Conservation (phyloP, 768 basidiomycete genomes). For the Pleurotus giganteus region DNA sequence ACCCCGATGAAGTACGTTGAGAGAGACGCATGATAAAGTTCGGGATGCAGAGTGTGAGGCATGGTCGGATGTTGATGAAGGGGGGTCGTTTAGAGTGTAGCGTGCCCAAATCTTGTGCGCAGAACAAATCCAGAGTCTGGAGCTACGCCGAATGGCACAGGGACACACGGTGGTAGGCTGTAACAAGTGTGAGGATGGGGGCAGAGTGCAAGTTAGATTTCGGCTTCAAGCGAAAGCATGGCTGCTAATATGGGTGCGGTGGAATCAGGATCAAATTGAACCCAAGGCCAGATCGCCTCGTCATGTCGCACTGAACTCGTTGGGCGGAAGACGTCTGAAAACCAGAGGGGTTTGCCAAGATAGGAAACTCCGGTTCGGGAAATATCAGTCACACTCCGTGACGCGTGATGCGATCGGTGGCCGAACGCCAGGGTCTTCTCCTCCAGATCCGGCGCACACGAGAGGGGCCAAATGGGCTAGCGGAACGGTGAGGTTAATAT, state of each 20-base stretch:
- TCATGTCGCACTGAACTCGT: neutral
- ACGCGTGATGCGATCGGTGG: neutral
- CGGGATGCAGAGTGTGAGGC: slow-evolving; percentile 23
- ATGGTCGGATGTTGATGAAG: slow-evolving; percentile 15
- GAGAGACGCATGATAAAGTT: slow-evolving; percentile 52
- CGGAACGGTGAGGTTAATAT: neutral
- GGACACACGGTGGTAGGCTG: neutral
- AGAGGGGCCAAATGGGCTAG: neutral
- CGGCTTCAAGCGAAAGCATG: neutral
- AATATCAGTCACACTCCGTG: neutral
- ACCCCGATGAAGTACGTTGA: slow-evolving; percentile 66
- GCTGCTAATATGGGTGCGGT: slow-evolving; percentile 4
- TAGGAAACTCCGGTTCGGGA: slow-evolving; percentile 26
- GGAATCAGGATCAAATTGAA: neutral
- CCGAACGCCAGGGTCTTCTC: neutral
- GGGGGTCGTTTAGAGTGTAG: neutral
- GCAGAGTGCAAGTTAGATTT: neutral
- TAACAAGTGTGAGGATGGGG: neutral
- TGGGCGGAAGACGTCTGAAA: slow-evolving; percentile 24
- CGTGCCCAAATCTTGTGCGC: neutral
- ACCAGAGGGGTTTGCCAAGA: slow-evolving; percentile 25
- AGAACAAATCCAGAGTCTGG: neutral
- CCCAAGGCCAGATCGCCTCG: neutral
- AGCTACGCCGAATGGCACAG: neutral
- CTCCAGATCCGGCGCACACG: neutral